Evolutionary conservation across 164 flowering plant genomes (phyloP).

Genomic region (Tetrastigma voinierianum): DNA sequence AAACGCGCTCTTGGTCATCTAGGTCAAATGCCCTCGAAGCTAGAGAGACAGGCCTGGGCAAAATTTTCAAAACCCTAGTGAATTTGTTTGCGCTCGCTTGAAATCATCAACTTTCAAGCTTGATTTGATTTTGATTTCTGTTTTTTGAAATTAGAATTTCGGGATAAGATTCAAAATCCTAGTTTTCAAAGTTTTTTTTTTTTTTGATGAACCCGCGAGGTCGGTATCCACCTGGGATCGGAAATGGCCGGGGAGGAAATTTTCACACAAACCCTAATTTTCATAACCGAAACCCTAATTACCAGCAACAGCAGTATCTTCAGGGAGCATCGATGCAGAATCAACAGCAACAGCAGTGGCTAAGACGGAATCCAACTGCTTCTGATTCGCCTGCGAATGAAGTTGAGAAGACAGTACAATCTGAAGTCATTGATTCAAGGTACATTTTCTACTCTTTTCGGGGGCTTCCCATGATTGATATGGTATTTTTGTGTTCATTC

Average conservation of each 20-base stretch:
- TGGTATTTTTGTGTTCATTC: not conserved
- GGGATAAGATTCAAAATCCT: too few species aligned
- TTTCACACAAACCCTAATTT: not conserved
- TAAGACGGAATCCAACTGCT: not conserved
- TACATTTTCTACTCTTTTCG: not conserved
- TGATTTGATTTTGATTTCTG: too few species aligned
- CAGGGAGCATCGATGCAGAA: constrained; percentile 2
- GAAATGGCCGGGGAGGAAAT: constrained; percentile 5
- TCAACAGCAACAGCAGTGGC: constrained; percentile 6
- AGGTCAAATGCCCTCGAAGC: too few species aligned
- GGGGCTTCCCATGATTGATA: too few species aligned
- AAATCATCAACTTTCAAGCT: too few species aligned
- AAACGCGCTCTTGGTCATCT: too few species aligned
- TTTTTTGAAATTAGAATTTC: too few species aligned
- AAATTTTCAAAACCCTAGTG: too few species aligned
- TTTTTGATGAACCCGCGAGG: constrained; percentile 5
- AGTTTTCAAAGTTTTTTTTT: too few species aligned
- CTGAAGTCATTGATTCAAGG: not conserved
- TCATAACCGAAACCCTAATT: constrained; percentile 3
- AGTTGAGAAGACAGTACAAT: not conserved
- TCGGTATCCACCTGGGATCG: constrained; percentile 8
- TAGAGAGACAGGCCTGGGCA: too few species aligned
- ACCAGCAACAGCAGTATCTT: constrained; percentile 4
- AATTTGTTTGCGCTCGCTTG: too few species aligned
- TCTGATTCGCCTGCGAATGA: not conserved